Evolutionary conservation across 2,329 filamentous ascomycete genomes (phyloP).

Genomic region (Scedosporium apiospermum): DNA sequence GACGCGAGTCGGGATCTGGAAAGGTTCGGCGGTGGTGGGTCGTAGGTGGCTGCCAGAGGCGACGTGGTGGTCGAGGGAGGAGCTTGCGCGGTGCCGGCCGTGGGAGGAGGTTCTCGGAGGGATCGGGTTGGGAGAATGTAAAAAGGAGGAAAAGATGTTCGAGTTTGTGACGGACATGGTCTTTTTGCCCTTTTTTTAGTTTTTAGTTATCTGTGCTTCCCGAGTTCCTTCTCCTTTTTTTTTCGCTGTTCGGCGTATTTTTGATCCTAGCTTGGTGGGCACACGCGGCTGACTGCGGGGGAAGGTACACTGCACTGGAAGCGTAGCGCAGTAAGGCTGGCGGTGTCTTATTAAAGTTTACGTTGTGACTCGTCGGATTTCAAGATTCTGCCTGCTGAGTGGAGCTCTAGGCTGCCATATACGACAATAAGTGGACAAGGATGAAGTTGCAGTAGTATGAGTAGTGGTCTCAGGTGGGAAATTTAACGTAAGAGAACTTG

Average conservation of each 20-base stretch:
- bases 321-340: background rate
- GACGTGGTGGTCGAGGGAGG: slow-evolving; percentile 5
- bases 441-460: too few species aligned
- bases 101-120: slow-evolving; percentile 62
- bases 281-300: too few species aligned
- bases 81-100: slow-evolving; percentile 4
- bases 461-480: too few species aligned
- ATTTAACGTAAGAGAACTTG: too few species aligned
- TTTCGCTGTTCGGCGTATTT: background rate
- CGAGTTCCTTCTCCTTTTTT: background rate
- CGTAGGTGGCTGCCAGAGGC: background rate
- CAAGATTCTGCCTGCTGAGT: too few species aligned
- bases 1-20: slow-evolving; percentile 20
- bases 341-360: too few species aligned
- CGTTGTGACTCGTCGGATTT: too few species aligned
- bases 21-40: slow-evolving; percentile 9
- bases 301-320: background rate
- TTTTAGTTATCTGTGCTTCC: background rate
- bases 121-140: slow-evolving; percentile 49
- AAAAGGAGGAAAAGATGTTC: slow-evolving; percentile 26
- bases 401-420: too few species aligned
- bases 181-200: background rate
- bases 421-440: too few species aligned
- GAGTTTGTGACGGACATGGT: slow-evolving; percentile 4
- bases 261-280: background rate